These are phyloP conservation scores for Fusarium agapanthi DNA, from an alignment of 2,329 filamentous ascomycete species.

Conservation along the genomic window DNA sequence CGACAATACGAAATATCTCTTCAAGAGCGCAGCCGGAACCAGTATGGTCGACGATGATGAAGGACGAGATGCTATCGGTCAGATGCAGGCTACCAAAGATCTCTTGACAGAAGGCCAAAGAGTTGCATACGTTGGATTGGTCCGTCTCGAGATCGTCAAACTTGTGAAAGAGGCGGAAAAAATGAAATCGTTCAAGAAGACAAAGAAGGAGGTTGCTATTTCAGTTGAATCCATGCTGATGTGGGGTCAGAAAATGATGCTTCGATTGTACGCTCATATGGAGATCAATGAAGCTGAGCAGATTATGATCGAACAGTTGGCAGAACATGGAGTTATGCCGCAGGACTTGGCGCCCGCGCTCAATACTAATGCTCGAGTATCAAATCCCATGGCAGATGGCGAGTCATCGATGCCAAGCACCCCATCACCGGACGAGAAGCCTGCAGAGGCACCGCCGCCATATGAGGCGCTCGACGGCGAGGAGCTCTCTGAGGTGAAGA, in stretches of 20 bases:
- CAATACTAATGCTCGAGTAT: slow-evolving; percentile 91
- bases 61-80: slow-evolving; percentile 82
- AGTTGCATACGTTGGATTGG: slow-evolving; percentile 94
- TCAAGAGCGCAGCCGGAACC: slow-evolving; percentile 74
- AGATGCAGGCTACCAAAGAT: slow-evolving; percentile 96
- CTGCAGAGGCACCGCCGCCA: slow-evolving; percentile 63
- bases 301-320: slow-evolving; percentile 97
- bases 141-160: slow-evolving; percentile 79
- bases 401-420: slow-evolving; percentile 31
- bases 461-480: slow-evolving; percentile 72
- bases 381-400: slow-evolving; percentile 82
- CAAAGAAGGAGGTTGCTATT: slow-evolving; percentile 76
- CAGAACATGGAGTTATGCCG: slow-evolving; percentile 88
- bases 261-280: slow-evolving; percentile 94
- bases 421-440: slow-evolving; percentile 53
- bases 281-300: slow-evolving; percentile 92
- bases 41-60: slow-evolving; percentile 78
- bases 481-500: slow-evolving; percentile 81
- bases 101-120: slow-evolving; percentile 94
- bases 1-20: slow-evolving; percentile 95
- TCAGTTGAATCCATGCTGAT: slow-evolving; percentile 84
- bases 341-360: slow-evolving; percentile 84
- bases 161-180: slow-evolving; percentile 76
- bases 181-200: slow-evolving; percentile 68
- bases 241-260: slow-evolving; percentile 99